Conservation (phyloP, 805 yeast species). For the Nakazawaea holstii region DNA sequence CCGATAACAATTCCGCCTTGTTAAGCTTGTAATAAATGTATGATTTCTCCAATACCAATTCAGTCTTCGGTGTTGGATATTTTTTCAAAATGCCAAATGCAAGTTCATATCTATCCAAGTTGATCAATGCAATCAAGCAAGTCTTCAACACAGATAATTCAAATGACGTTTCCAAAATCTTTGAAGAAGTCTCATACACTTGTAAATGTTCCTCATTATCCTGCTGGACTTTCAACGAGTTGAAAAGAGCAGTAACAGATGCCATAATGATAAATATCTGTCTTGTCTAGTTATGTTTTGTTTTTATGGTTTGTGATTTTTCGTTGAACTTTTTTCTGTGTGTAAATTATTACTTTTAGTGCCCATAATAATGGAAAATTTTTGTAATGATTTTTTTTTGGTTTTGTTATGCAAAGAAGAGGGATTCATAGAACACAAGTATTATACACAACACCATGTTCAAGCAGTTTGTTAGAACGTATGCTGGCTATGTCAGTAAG, state of each 20-base stretch:
- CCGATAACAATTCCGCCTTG: constrained; percentile 20
- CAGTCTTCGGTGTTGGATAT: constrained; percentile 31
- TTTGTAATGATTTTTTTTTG: background rate
- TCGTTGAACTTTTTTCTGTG: constrained; percentile 1
- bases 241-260: constrained; percentile 26
- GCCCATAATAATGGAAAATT: background rate
- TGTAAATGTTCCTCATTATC: constrained; percentile 28
- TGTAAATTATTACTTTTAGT: background rate
- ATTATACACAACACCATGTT: background rate
- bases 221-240: constrained; percentile 30
- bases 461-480: background rate
- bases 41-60: constrained; percentile 44
- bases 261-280: constrained; percentile 13
- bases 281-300: background rate
- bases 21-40: constrained; percentile 54
- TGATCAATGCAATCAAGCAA: constrained; percentile 54
- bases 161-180: constrained; percentile 21
- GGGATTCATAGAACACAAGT: background rate
- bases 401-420: background rate
- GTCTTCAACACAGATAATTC: constrained; percentile 27
- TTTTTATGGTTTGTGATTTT: constrained; percentile 1
- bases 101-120: constrained; percentile 47
- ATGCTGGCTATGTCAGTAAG: constrained; percentile 7
- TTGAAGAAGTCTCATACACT: constrained; percentile 25
- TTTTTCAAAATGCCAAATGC: constrained; percentile 37